Evolutionary conservation across 1,284 basidiomycete species (phyloP), one percentile per base, ranked within the genome.

Genomic region (Papiliotrema nemorosa): DNA sequence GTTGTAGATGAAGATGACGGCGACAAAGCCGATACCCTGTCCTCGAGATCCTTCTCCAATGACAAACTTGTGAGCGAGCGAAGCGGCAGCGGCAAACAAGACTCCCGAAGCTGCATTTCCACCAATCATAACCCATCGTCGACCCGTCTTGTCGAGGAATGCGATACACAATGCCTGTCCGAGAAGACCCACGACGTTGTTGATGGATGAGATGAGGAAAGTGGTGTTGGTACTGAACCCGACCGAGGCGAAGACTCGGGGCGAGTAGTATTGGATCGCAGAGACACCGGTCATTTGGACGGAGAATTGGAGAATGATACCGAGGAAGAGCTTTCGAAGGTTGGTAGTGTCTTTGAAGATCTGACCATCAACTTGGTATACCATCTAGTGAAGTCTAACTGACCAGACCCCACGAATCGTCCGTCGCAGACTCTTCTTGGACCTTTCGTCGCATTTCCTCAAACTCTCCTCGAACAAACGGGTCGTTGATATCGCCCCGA

Each of bases 131-230:
- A 82, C 81, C 46, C 66, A 58, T 45, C 82, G 73, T 20, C 82
- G 73, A 13, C 82, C 82, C 2, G 80, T 77, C 41, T 74, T 75
- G 63, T 84, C 83, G 40, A 84, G 76, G 75, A 79, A 82, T 39
- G 82, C 63, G 24, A 84, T 59, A 61, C 82, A 83, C 38, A 78
- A 75, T 2, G 74, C 78, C 57, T 84, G 79, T 6, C 81, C 82
- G 43, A 82, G 74, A 31, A 84, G 74, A 3, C 81, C 82, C 50
- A 83, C 79, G 50, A 84, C 73, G 41, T 78, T 80, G 72, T 83
- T 83, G 66, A 83, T 80, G 6, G 78, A 79, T 66, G 84, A 82
- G 66, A 84, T 80, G 24, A 83, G 74, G 20, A 84, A 77, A 41
- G 83, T 65, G 45, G 78, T 42, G 29, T 62, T 52, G 72, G 78